Evolutionary conservation across 768 basidiomycete genomes (phyloP).

Genomic region (Boletus rubroflammeus): DNA sequence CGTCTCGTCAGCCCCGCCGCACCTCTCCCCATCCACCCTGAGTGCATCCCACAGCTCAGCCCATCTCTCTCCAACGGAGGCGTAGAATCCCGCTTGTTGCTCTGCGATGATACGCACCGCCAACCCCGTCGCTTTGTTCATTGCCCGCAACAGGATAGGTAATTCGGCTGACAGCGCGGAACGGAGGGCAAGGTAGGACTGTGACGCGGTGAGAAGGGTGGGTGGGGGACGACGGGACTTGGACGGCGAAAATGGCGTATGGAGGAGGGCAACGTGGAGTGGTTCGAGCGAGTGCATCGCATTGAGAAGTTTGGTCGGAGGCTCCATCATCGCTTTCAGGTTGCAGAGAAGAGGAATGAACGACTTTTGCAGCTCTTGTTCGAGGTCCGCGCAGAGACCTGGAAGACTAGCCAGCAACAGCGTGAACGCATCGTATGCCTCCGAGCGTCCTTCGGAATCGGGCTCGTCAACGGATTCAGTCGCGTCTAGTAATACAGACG

Average conservation of each 20-base stretch:
- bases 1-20: conserved; percentile 66
- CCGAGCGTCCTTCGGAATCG: conserved; percentile 35
- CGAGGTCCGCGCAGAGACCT: conserved; percentile 50
- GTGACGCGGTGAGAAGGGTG: conserved; percentile 66
- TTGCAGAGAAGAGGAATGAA: conserved; percentile 57
- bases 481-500: conserved; percentile 17
- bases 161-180: conserved; percentile 70
- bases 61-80: conserved; percentile 62
- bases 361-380: conserved; percentile 47
- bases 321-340: conserved; percentile 55
- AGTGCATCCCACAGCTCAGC: conserved; percentile 81
- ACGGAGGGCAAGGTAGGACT: conserved; percentile 73
- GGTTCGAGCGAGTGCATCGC: conserved; percentile 75
- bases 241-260: conserved; percentile 57
- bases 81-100: conserved; percentile 60
- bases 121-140: conserved; percentile 57
- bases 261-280: conserved; percentile 65
- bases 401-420: conserved; percentile 54
- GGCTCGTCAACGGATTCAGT: conserved; percentile 9
- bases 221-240: conserved; percentile 56
- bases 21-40: conserved; percentile 66
- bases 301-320: conserved; percentile 62
- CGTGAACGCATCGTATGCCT: conserved; percentile 72
- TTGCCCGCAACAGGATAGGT: conserved; percentile 54
- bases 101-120: conserved; percentile 50